phyloP scores from a whole-genome alignment of 2,329 filamentous ascomycete genomes.

The Fusarium redolens region DNA sequence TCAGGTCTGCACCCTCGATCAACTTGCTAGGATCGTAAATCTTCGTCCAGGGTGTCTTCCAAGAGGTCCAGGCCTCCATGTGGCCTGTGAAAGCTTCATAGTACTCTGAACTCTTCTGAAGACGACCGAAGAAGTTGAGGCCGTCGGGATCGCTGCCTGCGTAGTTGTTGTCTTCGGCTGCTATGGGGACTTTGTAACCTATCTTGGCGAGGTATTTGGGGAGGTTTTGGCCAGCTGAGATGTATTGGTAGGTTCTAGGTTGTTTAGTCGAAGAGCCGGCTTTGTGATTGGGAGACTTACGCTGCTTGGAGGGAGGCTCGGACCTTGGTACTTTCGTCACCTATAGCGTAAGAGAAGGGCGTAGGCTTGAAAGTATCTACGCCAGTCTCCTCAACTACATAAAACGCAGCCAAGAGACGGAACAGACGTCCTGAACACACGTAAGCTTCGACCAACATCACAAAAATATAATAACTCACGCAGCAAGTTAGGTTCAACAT shows the following conservation, averaged over 20 bases:
- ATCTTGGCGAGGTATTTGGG: constrained; percentile 33
- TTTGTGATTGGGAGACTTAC: neutral
- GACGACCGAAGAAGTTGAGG: constrained; percentile 30
- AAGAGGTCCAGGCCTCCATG: constrained; percentile 34
- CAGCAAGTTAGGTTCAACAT: constrained; percentile 22
- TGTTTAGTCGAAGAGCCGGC: rapidly evolving
- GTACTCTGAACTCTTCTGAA: constrained; percentile 32
- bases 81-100: constrained; percentile 32
- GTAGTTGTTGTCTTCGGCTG: constrained; percentile 21
- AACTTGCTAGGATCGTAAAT: constrained; percentile 26
- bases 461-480: neutral
- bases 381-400: constrained; percentile 26
- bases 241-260: constrained; percentile 31
- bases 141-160: constrained; percentile 16
- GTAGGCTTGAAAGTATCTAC: constrained; percentile 33
- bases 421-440: constrained; percentile 15
- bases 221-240: constrained; percentile 24
- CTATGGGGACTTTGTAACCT: constrained; percentile 17
- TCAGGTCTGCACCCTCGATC: constrained; percentile 4
- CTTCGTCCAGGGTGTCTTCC: constrained; percentile 39
- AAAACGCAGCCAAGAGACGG: constrained; percentile 30
- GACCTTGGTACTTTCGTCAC: constrained; percentile 35
- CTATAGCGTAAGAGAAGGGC: constrained; percentile 25
- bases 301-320: constrained; percentile 30
- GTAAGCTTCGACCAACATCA: neutral